Conservation (phyloP, 2,329 filamentous ascomycete genomes). For the Rutstroemia sp. region DNA sequence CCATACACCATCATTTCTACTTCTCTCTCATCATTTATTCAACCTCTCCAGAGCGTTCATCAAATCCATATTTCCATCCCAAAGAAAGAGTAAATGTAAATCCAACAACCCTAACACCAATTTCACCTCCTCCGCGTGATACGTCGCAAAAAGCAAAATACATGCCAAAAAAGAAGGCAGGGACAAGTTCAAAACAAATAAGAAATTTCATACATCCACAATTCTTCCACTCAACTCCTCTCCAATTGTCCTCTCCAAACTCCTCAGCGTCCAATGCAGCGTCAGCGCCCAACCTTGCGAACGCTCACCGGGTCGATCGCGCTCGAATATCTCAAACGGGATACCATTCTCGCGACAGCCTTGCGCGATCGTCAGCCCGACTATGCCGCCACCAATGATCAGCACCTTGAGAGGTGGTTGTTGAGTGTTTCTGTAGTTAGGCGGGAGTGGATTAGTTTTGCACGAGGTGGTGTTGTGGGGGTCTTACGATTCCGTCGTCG, state of each 20-base stretch:
- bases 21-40: background rate
- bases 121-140: no score
- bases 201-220: slow-evolving; percentile 11
- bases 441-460: background rate
- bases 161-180: background rate
- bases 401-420: background rate
- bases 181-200: background rate
- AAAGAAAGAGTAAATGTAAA: no score
- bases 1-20: background rate
- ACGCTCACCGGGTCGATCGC: slow-evolving; percentile 23
- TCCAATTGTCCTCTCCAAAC: slow-evolving; percentile 24
- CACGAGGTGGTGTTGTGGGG: background rate
- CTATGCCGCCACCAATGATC: slow-evolving; percentile 8
- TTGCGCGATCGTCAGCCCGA: slow-evolving; percentile 9
- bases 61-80: no score
- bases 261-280: slow-evolving; percentile 47
- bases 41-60: background rate
- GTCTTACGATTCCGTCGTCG: background rate
- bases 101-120: no score
- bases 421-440: background rate
- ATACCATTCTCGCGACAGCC: slow-evolving; percentile 8
- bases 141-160: background rate
- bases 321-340: slow-evolving; percentile 29
- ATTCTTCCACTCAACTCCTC: slow-evolving; percentile 16
- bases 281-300: slow-evolving; percentile 52